Evolutionary conservation across 1,139 yeast genomes (phyloP).

Genomic region (Nematodospora anomalae): DNA sequence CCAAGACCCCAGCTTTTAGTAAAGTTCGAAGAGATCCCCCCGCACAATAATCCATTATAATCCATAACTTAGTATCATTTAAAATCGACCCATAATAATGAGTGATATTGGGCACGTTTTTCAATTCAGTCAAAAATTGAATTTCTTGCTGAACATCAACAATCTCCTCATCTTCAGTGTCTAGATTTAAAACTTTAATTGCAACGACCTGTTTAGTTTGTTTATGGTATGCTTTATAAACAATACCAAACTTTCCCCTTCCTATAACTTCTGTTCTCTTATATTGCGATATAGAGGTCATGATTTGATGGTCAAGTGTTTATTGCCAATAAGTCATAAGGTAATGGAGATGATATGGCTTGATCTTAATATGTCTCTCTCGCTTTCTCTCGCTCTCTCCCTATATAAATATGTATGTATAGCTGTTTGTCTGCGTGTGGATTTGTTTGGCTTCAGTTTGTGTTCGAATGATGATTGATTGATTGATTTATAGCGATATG

Average conservation of each 20-base stretch:
- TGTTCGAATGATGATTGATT: too few species aligned
- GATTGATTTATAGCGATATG: too few species aligned
- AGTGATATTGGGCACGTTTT: conserved; percentile 85
- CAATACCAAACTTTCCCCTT: conserved; percentile 95
- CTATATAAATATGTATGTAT: too few species aligned
- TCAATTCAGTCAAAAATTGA: conserved; percentile 78
- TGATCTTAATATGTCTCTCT: background rate
- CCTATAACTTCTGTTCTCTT: conserved; percentile 90
- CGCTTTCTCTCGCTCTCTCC: background rate
- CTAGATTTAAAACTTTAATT: conserved; percentile 87
- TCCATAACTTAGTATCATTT: conserved; percentile 90
- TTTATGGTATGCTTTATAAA: conserved; percentile 75
- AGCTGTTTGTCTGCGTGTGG: too few species aligned
- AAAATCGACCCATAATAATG: conserved; percentile 88
- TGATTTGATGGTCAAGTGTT: too few species aligned
- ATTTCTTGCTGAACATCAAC: conserved; percentile 93
- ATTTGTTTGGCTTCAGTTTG: too few species aligned
- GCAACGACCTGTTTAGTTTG: conserved; percentile 80
- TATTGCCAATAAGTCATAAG: too few species aligned
- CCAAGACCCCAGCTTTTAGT: conserved; percentile 83
- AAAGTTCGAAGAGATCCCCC: conserved; percentile 93
- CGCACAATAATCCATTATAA: conserved; percentile 95
- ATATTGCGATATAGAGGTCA: conserved; percentile 36
- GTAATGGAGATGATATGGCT: conserved; percentile 1
- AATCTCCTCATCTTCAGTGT: conserved; percentile 92